Conservation (phyloP, 768 basidiomycete species). For the Dacryopinax primogenitus region DNA sequence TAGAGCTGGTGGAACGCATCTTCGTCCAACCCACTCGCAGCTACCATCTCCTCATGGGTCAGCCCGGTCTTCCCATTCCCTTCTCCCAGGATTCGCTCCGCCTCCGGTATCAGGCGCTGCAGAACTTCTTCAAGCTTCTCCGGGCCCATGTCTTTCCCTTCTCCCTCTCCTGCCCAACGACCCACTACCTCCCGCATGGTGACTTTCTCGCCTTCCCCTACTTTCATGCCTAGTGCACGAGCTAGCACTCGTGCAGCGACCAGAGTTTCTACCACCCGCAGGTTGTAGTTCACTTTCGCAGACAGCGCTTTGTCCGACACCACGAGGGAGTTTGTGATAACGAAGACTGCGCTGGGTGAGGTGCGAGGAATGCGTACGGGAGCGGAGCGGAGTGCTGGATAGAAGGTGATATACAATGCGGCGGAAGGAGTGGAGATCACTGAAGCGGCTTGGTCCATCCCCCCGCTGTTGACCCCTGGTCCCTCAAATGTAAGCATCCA, state of each 20-base stretch:
- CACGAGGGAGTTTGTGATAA: constrained; percentile 73
- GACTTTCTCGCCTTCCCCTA: constrained; percentile 39
- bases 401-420: constrained; percentile 71
- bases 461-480: constrained; percentile 25
- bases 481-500: neutral
- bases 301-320: constrained; percentile 66
- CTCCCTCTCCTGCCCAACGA: constrained; percentile 38
- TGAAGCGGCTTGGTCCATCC: constrained; percentile 87
- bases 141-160: constrained; percentile 32
- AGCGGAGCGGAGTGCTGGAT: constrained; percentile 53
- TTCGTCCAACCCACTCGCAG: constrained; percentile 43
- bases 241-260: constrained; percentile 65
- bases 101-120: constrained; percentile 34
- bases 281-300: constrained; percentile 69
- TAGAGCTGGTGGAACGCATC: constrained; percentile 52
- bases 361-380: constrained; percentile 48
- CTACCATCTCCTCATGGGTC: constrained; percentile 62
- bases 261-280: constrained; percentile 84
- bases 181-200: constrained; percentile 58
- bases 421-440: constrained; percentile 59
- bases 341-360: constrained; percentile 39
- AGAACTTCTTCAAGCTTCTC: constrained; percentile 27
- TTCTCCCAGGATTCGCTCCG: constrained; percentile 37
- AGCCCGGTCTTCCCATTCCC: constrained; percentile 43
- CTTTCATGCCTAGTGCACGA: constrained; percentile 38